Evolutionary conservation across 169 alveolate species (phyloP).

Genomic region (Amoebophrya sp.): DNA sequence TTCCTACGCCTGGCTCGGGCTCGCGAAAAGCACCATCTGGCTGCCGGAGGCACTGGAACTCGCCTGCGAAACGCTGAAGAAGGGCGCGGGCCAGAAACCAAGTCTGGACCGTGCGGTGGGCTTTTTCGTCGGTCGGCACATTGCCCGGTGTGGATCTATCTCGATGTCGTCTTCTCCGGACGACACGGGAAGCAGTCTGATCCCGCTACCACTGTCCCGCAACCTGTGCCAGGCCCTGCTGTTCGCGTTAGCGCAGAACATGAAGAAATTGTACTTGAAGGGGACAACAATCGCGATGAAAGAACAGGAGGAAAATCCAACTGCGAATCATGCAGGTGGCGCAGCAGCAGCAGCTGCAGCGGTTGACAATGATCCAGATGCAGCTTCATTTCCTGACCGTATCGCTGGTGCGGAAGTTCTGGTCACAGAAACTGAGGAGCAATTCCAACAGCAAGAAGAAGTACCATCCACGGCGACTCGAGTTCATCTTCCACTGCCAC

Average conservation of each 20-base stretch:
- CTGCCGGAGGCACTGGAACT: not conserved
- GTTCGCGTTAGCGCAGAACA: not conserved
- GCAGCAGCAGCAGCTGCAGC: too few species aligned
- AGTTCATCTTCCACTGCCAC: too few species aligned
- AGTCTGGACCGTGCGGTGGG: not conserved
- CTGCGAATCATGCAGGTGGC: too few species aligned
- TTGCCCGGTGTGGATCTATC: not conserved
- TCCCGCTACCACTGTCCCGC: not conserved
- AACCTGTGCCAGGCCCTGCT: not conserved
- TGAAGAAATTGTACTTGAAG: not conserved
- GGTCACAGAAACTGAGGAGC: too few species aligned
- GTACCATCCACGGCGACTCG: too few species aligned
- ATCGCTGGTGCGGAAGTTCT: not conserved
- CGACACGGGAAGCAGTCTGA: too few species aligned
- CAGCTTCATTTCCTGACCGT: not conserved
- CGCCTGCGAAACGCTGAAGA: not conserved
- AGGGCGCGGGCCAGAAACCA: not conserved
- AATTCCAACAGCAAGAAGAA: too few species aligned
- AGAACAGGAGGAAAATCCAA: too few species aligned
- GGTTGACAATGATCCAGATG: not conserved
- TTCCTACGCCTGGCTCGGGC: not conserved
- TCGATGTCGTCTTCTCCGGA: too few species aligned
- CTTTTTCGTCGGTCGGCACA: conserved; percentile 27
- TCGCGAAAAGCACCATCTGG: not conserved
- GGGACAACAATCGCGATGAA: not conserved